Base-by-base conservation (phyloP, 768 basidiomycete species). In the Lactifluus hygrophoroides region DNA sequence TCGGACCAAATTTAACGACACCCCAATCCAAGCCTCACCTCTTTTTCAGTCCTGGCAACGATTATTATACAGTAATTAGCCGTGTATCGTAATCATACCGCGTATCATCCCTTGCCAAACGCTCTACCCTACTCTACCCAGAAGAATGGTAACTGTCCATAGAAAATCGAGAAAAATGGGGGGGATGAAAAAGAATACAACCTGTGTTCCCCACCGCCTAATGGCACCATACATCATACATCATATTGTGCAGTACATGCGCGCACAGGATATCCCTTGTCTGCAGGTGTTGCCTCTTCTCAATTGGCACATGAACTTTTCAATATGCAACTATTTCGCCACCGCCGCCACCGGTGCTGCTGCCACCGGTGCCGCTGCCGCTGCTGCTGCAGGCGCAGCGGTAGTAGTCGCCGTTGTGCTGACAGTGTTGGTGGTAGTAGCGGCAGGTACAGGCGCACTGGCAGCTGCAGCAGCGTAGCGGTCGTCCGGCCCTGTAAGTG, bases 401-500 rank as follows among this genome's bases (percentile, higher is more conserved):
- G 58, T n/a, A 3, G 52, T 21, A 5, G 32, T 53, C 6, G 53
- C 27, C 1, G 30, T 35, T 5, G 51, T 30, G 3, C n/a, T 48
- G 5, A 47, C 27, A 1, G 58, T 21, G 0, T 46, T 50, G 3
- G 40, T 37, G 14, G 32, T 23, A 21, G 28, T 32, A 10, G 14
- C 21, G 4, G 49, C 17, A 25, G 59, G 3, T 14, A 19, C 53
- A 14, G 42, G 34, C 17, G 25, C 28, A n/a, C 8, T 25, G 21
- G 46, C 42, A 25, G 17, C 59, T 1, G 45, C 16, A n/a, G 54
- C 16, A 10, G 40, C 37, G n/a, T 44, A 62, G 13, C 46, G 47
- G 44, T 70, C 72, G 30, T 84, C 83, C 23, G 83, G 82, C 17
- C 82, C 86, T 38, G 86, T 80, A 57, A 88, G 73, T n/a, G 86